Conservation (phyloP, 2,329 filamentous ascomycete species). For the Fusarium sarcochroum region DNA sequence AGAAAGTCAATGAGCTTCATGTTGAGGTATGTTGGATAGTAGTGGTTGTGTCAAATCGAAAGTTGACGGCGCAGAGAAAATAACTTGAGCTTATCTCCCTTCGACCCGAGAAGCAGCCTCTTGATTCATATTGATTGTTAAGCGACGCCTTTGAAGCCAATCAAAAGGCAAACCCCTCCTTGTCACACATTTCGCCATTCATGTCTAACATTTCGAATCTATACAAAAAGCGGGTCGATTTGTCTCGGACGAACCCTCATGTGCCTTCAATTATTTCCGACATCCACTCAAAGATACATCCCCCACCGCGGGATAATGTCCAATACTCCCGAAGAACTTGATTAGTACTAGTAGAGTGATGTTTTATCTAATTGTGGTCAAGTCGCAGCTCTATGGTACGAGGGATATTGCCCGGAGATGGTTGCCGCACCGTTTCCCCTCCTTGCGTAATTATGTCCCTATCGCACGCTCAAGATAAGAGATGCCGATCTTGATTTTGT, state of each 20-base stretch:
- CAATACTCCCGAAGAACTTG: background rate
- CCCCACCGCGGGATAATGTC: background rate
- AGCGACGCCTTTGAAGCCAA: background rate
- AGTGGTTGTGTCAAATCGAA: background rate
- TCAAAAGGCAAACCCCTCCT: background rate
- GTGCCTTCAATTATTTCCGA: background rate
- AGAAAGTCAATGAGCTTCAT: slow-evolving; percentile 6
- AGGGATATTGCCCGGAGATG: background rate
- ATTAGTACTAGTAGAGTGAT: background rate
- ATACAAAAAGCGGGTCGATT: slow-evolving; percentile 1
- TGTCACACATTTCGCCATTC: background rate
- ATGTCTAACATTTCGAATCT: background rate
- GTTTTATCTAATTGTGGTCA: background rate
- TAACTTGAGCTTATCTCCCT: too few species aligned
- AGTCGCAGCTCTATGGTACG: background rate
- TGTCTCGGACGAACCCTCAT: background rate
- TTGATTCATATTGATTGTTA: background rate
- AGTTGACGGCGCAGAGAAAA: background rate
- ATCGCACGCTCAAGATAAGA: background rate
- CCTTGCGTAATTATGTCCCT: background rate
- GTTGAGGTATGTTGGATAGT: background rate
- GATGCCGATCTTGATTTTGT: background rate
- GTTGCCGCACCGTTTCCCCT: background rate
- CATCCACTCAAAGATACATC: background rate
- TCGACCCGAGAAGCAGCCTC: too few species aligned